Conservation (phyloP, 148 eudicot species). For the Heliamphora exappendiculata region DNA sequence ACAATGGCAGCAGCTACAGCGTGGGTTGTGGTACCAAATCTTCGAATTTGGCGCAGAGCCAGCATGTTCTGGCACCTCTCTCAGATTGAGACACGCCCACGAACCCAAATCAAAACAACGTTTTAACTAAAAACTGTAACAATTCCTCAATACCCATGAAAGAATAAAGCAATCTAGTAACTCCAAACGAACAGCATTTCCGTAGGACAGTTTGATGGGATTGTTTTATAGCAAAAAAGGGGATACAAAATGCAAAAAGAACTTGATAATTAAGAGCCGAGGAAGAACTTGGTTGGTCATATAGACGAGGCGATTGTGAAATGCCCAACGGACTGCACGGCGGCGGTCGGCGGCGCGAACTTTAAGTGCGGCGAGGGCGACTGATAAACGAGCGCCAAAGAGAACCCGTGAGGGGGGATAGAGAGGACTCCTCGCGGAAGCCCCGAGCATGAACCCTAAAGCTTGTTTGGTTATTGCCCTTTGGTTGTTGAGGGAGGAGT, state of each 20-base stretch:
- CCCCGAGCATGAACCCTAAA: too few relatives aligned
- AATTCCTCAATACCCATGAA: neutral
- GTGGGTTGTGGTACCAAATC: slow-evolving; percentile 17
- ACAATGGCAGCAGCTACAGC: slow-evolving; percentile 1
- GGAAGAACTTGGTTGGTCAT: neutral
- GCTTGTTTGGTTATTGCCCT: too few relatives aligned
- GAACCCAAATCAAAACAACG: slow-evolving; percentile 9
- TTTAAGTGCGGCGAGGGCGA: neutral
- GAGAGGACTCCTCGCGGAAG: too few relatives aligned
- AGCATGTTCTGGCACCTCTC: slow-evolving; percentile 24
- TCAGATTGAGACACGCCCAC: slow-evolving; percentile 14
- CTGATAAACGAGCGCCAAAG: neutral
- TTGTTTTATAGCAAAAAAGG: neutral
- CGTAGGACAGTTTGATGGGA: neutral
- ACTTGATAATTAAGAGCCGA: neutral
- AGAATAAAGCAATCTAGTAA: neutral
- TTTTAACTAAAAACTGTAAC: neutral
- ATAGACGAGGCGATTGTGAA: neutral
- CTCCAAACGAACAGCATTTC: neutral
- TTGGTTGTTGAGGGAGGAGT: too few relatives aligned
- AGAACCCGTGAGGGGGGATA: neutral
- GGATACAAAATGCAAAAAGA: neutral
- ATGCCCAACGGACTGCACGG: neutral
- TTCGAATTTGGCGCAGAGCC: slow-evolving; percentile 31
- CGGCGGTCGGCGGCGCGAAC: neutral